phyloP scores from a whole-genome alignment of 768 basidiomycete genomes.

The Macrolepiota dolichaula region DNA sequence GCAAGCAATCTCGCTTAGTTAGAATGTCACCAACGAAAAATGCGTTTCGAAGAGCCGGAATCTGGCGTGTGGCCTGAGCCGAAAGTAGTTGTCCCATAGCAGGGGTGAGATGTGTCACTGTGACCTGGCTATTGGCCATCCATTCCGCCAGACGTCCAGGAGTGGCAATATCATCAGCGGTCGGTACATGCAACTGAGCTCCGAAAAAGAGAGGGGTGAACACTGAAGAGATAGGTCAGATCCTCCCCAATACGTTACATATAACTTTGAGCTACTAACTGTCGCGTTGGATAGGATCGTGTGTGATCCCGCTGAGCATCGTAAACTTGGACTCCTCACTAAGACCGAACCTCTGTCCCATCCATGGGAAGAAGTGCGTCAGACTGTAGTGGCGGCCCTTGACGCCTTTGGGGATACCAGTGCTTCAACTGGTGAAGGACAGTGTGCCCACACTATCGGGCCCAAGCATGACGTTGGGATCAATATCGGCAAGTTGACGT shows the following conservation, averaged over 20 bases:
- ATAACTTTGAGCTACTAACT: slow-evolving; percentile 56
- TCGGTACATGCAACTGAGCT: slow-evolving; percentile 92
- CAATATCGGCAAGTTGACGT: slow-evolving; percentile 54
- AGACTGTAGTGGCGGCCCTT: slow-evolving; percentile 91
- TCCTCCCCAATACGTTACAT: neutral
- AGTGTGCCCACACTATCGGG: slow-evolving; percentile 94
- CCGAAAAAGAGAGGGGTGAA: slow-evolving; percentile 99
- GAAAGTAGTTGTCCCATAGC: slow-evolving; percentile 99
- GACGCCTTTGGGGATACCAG: slow-evolving; percentile 98
- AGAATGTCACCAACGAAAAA: slow-evolving; percentile 99
- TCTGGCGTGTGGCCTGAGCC: slow-evolving; percentile 71
- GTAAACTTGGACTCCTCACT: slow-evolving; percentile 81
- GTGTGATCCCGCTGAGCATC: slow-evolving; percentile 98
- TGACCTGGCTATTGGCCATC: slow-evolving; percentile 92
- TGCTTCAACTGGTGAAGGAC: slow-evolving; percentile 96
- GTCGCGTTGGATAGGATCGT: slow-evolving; percentile 98
- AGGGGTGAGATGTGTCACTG: slow-evolving; percentile 96
- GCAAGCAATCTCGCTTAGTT: slow-evolving; percentile 95
- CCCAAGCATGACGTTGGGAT: slow-evolving; percentile 84
- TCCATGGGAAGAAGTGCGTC: slow-evolving; percentile 99
- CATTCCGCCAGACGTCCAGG: slow-evolving; percentile 96
- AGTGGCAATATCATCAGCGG: slow-evolving; percentile 94
- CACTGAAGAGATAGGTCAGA: slow-evolving; percentile 48
- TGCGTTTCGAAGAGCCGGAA: slow-evolving; percentile 82
- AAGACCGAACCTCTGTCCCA: slow-evolving; percentile 85